A percentile compares a stretch with the other conserved stretches of the same genome.
These are phyloP conservation scores for Mucor velutinosus DNA, from an alignment of 371 early-diverging fungal genomes.

Conservation along the genomic window DNA sequence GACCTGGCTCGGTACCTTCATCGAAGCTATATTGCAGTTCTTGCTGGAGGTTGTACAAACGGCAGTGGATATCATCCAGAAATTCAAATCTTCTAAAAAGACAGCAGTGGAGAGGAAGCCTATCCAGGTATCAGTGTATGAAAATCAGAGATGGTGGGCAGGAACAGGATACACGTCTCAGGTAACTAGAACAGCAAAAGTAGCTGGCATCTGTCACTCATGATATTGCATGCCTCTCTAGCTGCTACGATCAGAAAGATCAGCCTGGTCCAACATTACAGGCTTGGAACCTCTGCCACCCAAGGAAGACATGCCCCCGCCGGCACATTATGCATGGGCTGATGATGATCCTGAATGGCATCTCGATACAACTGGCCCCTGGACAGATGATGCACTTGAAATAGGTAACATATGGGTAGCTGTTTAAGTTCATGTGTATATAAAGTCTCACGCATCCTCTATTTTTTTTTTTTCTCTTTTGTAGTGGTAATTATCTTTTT, in stretches of 20 bases:
- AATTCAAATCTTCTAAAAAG: not conserved
- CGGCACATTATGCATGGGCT: conserved; percentile 42
- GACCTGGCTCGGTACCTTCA: conserved; percentile 37
- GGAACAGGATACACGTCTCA: conserved; percentile 45
- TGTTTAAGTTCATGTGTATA: not conserved
- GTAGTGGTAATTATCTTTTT: conserved; percentile 4
- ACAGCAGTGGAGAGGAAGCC: conserved; percentile 14
- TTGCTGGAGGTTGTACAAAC: conserved; percentile 31
- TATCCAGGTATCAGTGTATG: conserved; percentile 41
- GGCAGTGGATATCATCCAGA: conserved; percentile 15
- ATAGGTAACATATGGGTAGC: conserved; percentile 32
- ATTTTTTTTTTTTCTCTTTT: not conserved
- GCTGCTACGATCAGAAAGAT: conserved; percentile 23
- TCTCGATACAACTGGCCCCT: conserved; percentile 48
- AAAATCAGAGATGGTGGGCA: conserved; percentile 54
- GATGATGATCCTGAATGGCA: conserved; percentile 36
- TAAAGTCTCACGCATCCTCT: not conserved
- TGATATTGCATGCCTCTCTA: not conserved
- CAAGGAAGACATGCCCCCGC: conserved; percentile 43
- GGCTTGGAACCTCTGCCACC: conserved; percentile 37
- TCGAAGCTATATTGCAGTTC: conserved; percentile 16
- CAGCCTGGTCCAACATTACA: conserved; percentile 47
- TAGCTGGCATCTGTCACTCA: not conserved
- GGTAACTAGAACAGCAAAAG: conserved; percentile 22
- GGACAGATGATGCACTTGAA: conserved; percentile 47